Conservation (phyloP, 31 red algal species). For the Asparagopsis taxiformis region DNA sequence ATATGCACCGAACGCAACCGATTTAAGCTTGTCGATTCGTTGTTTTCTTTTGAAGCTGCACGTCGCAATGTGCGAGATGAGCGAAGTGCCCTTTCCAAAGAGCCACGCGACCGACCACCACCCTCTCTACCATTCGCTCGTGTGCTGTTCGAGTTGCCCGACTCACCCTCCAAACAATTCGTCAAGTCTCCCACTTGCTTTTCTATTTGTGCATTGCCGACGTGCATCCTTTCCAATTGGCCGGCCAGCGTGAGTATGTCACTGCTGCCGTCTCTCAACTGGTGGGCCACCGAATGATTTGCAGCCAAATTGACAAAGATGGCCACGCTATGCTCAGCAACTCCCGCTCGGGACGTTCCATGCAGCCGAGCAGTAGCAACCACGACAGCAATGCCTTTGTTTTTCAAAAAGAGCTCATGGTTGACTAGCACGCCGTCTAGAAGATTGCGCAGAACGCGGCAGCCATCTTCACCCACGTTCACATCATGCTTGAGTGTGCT, state of each 20-base stretch:
- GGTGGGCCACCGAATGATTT: constrained; percentile 34
- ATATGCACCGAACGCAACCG: constrained; percentile 13
- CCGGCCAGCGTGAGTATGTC: constrained; percentile 29
- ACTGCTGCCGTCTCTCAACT: constrained; percentile 38
- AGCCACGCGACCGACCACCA: constrained; percentile 5
- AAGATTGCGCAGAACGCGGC: constrained; percentile 66
- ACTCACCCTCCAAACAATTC: constrained; percentile 11
- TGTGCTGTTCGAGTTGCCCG: constrained; percentile 3
- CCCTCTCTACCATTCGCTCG: constrained; percentile 10
- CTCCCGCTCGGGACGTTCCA: constrained; percentile 23
- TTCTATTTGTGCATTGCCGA: constrained; percentile 25
- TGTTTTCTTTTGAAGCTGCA: neutral
- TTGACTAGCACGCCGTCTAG: constrained; percentile 66
- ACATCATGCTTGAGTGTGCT: constrained; percentile 13
- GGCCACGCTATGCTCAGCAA: constrained; percentile 77
- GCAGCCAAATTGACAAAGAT: constrained; percentile 74
- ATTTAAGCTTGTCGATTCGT: constrained; percentile 2
- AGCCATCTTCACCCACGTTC: constrained; percentile 50
- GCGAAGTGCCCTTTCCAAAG: constrained; percentile 28
- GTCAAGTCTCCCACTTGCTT: constrained; percentile 33
- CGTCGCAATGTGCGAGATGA: constrained; percentile 3
- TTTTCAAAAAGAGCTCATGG: constrained; percentile 45
- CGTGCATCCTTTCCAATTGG: constrained; percentile 28
- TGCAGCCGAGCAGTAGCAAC: constrained; percentile 34
- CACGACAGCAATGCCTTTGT: constrained; percentile 41